Evolutionary conservation across 306 rosid species (phyloP), one percentile per base, ranked within the genome.

Genomic region (Sechiopsis laciniata): DNA sequence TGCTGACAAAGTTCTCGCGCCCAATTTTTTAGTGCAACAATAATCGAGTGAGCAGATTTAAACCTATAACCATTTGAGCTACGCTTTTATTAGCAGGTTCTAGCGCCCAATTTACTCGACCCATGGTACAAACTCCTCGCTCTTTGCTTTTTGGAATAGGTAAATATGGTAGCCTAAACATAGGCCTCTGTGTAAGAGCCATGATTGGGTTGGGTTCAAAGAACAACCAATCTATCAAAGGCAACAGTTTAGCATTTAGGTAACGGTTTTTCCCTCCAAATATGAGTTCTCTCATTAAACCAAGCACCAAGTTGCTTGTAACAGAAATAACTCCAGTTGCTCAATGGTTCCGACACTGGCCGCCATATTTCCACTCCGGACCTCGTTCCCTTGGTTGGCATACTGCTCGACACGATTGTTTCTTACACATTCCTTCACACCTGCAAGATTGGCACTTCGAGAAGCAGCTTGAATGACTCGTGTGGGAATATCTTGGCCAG

Each of bases 111-210:
- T 88, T 52, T 74, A 78, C 80, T 87, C 80, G 69, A 93, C 96
- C 85, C 87, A 68, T 22, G 82, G 75, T 77, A 85, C 89, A 78
- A 93, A 90, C 32, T 89, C 90, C 21, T 69, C 70, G 82, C 97
- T 83, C 82, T 93, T 86, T 69, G 81, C 87, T 78, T 75, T 75
- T 52, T 50, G 92, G 87, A 76, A 90, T 90, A 65, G 98, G 98
- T 46, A 93, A 90, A 83, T 90, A 93, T 4, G 98, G 97, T 55
- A 93, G 84, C 88, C 97, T 74, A 81, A 93, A 93, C 67, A 93
- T 91, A 9, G 96, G 99, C 82, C 96, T 89, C 50, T 94, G 97
- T 73, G 99, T 96, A 29, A 91, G 99, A 13, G 99, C 99, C 0
- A 95, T 89, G 86, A 94, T 89, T 74, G 97, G 97, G 74, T 89